Base-by-base conservation (phyloP, 1,284 basidiomycete genomes). In the Ustilago loliicola region DNA sequence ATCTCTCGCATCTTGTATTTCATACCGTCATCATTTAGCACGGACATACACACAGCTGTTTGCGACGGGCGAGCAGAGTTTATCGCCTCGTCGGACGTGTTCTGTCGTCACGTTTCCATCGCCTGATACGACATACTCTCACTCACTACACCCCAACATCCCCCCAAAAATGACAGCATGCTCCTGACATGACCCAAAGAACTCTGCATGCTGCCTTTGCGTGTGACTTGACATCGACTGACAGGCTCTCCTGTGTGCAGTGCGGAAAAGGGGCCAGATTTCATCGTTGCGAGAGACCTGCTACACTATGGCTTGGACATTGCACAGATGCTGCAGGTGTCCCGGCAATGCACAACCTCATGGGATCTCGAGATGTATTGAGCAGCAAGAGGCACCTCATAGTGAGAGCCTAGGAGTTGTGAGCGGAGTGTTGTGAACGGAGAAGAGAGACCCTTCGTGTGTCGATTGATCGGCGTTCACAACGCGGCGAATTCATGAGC, bases 101-200 rank as follows among this genome's bases (percentile, higher is more conserved):
- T 47, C 56, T 66, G 70, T 72, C 64, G 70, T 72, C 70, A 67
- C 64, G 57, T 63, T 68, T 60, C 38, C 69, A 68, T 68, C 63
- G 69, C 63, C 66, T 61, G 42, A 48, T 61, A 73, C 71, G 71
- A 68, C 61, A 61, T 53, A 73, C 67, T 61, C 67, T 55, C 67
- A 63, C 57, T 67, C 45, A 36, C 58, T 47, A 45, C 61, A 30
- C 32, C 40, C 47, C 59, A 29, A 21, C 40, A 47, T 23, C 38
- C 59, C 64, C 59, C 64, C 70, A 70, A 73, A 72, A 73, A 73
- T 73, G 61, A 73, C 66, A 73, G 66, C 71, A 73, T 73, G 71
- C 65, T 61, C 71, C 61, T 67, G 64, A 72, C 70, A 72, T 72
- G 70, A 72, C 29, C 63, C 10, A 25, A 42, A 17, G 13, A 0